Conservation (phyloP, 768 basidiomycete species). For the Mycena vitilis region DNA sequence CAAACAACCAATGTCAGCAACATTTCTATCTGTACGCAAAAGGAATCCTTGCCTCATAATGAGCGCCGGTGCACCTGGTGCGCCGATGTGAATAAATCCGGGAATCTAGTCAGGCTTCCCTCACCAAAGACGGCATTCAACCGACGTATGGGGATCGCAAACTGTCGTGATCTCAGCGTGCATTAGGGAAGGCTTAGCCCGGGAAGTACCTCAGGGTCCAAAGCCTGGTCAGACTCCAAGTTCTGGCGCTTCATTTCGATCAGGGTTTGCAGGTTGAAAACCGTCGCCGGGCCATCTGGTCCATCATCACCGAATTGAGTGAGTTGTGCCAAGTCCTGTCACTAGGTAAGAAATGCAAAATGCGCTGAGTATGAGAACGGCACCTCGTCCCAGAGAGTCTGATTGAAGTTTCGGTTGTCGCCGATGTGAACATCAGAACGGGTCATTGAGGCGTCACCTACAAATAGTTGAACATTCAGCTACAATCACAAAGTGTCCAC, state of each 20-base stretch:
- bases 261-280: slow-evolving; percentile 22
- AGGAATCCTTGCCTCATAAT: too few relatives aligned
- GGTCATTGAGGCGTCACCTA: slow-evolving; percentile 9
- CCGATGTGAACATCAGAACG: slow-evolving; percentile 9
- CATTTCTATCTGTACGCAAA: too few relatives aligned
- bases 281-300: slow-evolving; percentile 1
- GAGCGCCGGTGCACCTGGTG: too few relatives aligned
- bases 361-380: neutral
- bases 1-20: too few relatives aligned
- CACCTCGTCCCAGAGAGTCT: neutral
- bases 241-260: slow-evolving; percentile 9
- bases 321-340: slow-evolving; percentile 1
- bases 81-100: too few relatives aligned
- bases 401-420: slow-evolving; percentile 1
- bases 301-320: neutral
- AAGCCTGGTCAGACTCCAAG: slow-evolving; percentile 3
- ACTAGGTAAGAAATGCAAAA: slow-evolving; percentile 5
- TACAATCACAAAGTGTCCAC: too few relatives aligned
- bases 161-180: too few relatives aligned
- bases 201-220: slow-evolving; percentile 2
- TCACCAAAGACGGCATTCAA: too few relatives aligned
- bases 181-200: neutral
- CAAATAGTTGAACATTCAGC: neutral
- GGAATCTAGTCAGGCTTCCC: too few relatives aligned
- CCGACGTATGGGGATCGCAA: too few relatives aligned